Base-by-base conservation (phyloP, 805 yeast genomes). In the Kuraishia cidri region DNA sequence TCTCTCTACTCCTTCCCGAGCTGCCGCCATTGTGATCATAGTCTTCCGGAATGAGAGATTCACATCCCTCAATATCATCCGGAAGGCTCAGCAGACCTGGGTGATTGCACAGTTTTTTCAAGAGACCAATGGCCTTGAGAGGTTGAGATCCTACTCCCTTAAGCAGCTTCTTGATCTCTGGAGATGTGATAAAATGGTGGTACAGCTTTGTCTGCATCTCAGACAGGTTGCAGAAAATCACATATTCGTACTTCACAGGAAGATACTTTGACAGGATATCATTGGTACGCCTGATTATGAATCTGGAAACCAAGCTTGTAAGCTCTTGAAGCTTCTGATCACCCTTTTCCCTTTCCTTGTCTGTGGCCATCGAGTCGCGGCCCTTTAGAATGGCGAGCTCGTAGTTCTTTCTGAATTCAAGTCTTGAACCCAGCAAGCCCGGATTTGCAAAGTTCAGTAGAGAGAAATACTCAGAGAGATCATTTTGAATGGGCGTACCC, bases 401-500 rank as follows among this genome's bases (percentile, higher is more conserved):
- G 55, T 70, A 92, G 48, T 83, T 83, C 50, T 78, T 84, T 37
- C 94, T 66, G 53, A 92, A 92, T 37, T 90, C 95, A 17, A 55
- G 58, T 43, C 94, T 70, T 2, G 95, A 66, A 0, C 98, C 98
- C 29, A 92, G 60, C 24, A 85, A 69, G 1, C 95, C 95, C 0
- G 98, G 98, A 50, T 90, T 92, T 6, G 97, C 94, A 61, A 90
- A 90, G 46, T 79, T 84, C 38, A 92, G 62, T 32, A 90, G 59
- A 1, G 97, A 84, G 50, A 87, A 92, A 58, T 90, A 90, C 56
- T 90, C 98, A 0, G 95, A 79, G 23, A 90, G 63, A 60, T 90
- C 97, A 47, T 90, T 90, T 54, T 90, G 98, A 41, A 90, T 88
- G 1, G 98, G 98, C 0, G 98, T 90, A 24, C 98, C 98, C 1